Conservation (phyloP, 331 rosid genomes). For the Malus hybrid region DNA sequence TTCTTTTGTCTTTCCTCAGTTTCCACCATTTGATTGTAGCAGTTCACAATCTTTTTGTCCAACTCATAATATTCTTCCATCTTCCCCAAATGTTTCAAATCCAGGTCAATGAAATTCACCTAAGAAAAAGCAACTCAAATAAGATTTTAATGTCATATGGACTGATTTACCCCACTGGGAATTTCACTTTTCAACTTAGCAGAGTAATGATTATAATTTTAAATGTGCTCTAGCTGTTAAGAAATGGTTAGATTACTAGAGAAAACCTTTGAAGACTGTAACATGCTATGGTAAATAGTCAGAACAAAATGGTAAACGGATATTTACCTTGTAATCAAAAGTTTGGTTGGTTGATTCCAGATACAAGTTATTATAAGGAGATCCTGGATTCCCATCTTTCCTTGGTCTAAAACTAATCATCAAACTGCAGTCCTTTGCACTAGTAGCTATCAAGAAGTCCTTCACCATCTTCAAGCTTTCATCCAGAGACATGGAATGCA, state of each 20-base stretch:
- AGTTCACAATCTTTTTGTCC: constrained; percentile 75
- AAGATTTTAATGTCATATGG: constrained; percentile 12
- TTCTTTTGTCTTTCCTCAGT: constrained; percentile 36
- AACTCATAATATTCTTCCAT: constrained; percentile 81
- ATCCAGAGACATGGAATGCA: constrained; percentile 68
- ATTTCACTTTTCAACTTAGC: neutral
- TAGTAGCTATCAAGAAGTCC: constrained; percentile 73
- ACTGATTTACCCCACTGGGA: neutral
- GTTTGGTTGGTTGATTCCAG: constrained; percentile 62
- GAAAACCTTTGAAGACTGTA: neutral
- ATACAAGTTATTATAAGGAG: constrained; percentile 35
- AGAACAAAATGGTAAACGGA: constrained; percentile 5
- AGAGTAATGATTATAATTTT: neutral
- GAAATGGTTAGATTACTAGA: neutral
- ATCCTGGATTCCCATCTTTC: constrained; percentile 35
- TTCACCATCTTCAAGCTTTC: constrained; percentile 67
- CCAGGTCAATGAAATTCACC: constrained; percentile 83
- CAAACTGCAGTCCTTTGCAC: constrained; percentile 95
- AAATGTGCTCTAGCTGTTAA: neutral
- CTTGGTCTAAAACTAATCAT: constrained; percentile 66
- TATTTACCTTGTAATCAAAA: constrained; percentile 72
- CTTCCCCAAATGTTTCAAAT: constrained; percentile 72
- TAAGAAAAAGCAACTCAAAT: constrained; percentile 26
- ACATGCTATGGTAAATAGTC: neutral
- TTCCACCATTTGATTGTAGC: constrained; percentile 54